These are phyloP conservation scores for Lactarius akahatsu DNA, from an alignment of 768 basidiomycete genomes.

Conservation along the genomic window DNA sequence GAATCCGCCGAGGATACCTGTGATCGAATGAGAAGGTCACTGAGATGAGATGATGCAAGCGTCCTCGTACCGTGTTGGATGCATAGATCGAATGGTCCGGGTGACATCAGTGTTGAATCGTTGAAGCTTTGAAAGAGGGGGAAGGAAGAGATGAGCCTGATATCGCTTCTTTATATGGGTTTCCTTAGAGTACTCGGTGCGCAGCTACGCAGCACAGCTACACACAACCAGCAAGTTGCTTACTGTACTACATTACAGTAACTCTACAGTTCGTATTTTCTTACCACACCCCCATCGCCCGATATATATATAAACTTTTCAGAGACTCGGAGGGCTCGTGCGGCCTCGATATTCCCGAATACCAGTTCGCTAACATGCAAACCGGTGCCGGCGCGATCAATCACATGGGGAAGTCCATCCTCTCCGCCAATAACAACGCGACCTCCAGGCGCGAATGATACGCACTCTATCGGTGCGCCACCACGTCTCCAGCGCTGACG, in stretches of 20 bases:
- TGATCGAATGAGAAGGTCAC: slow-evolving; percentile 7
- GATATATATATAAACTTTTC: slow-evolving; percentile 21
- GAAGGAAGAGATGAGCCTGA: neutral
- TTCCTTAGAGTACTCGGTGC: neutral
- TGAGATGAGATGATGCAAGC: neutral
- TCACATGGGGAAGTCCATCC: slow-evolving; percentile 29
- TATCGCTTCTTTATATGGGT: neutral
- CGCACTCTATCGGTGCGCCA: slow-evolving; percentile 17
- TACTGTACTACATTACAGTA: neutral
- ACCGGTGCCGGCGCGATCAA: neutral
- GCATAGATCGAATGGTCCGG: slow-evolving; percentile 52
- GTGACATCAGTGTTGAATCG: slow-evolving; percentile 43
- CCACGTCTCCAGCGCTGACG: slow-evolving; percentile 25
- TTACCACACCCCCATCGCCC: slow-evolving; percentile 26
- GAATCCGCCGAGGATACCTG: slow-evolving; percentile 78
- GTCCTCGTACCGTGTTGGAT: slow-evolving; percentile 56
- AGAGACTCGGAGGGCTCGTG: slow-evolving; percentile 20
- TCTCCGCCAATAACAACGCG: slow-evolving; percentile 27
- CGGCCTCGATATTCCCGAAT: slow-evolving; percentile 29
- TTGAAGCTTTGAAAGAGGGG: slow-evolving; percentile 8
- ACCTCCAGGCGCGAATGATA: slow-evolving; percentile 12
- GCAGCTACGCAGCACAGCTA: neutral
- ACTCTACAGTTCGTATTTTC: slow-evolving; percentile 26
- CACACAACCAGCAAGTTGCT: neutral
- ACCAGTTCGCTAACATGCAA: slow-evolving; percentile 25